Evolutionary conservation across 331 rosid genomes (phyloP), one percentile per base, ranked within the genome.

Genomic region (Acacia concinna): DNA sequence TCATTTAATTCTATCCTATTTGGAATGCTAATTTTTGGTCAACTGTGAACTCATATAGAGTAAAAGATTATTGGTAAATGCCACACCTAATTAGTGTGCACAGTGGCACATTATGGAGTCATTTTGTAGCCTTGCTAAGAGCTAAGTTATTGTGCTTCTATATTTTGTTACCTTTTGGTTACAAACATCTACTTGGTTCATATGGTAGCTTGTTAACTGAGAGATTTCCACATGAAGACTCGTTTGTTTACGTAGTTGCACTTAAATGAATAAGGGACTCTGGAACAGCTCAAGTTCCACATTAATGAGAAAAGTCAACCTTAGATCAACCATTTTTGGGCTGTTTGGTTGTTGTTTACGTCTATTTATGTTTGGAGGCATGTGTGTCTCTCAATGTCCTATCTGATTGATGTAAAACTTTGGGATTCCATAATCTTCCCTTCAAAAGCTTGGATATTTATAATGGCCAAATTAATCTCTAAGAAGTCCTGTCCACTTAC

Each of bases 1-100:
- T 52, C 10, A 20, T 52, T 52, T 52, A 52, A 38, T 67, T 67
- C 32, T 68, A 38, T 67, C 38, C 32, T 68, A 27, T 71, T 30
- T 70, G 75, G 59, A 70, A 44, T 44, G 80, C n/a, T 14, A 67
- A 34, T 68, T 28, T 78, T 20, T 43, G 68, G 27, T 73, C 72
- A 68, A 68, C 68, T 52, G 28, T 28, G 77, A 60, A 57, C 35
- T 15, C 38, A 23, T 66, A 71, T 54, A 7, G 2, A 62, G 41
- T 77, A 15, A 60, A 82, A 30, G 69, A 72, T 62, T 52, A 51
- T 37, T 76, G 78, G 57, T 51, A 34, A 68, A 59, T 52, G 32
- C 30, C 27, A n/a, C 35, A 68, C 52, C 62, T 41, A 44, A 56
- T 54, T 66, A 74, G 59, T 21, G 44, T 23, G 18, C 44, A 25